Evolutionary conservation across 257 asterid species (phyloP).

Genomic region (Ophiorrhiza pumila): DNA sequence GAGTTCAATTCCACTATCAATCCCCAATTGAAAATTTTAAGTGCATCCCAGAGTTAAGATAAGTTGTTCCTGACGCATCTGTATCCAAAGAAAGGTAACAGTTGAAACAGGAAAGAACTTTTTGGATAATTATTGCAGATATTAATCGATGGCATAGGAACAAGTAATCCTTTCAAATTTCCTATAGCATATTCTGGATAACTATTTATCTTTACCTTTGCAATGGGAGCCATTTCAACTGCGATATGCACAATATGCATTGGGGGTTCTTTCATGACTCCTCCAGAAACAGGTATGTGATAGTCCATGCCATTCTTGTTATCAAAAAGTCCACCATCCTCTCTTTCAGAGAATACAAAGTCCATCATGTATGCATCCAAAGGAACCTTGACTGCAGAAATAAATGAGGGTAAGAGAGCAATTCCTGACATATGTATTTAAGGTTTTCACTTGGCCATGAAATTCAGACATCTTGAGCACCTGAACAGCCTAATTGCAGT

Average conservation of each 20-base stretch:
- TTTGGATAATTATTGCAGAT: neutral
- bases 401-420: constrained; percentile 19
- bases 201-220: constrained; percentile 59
- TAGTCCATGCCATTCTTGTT: constrained; percentile 89
- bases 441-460: neutral
- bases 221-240: constrained; percentile 99
- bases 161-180: neutral
- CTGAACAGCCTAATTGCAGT: neutral
- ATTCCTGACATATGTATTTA: neutral
- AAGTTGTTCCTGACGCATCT: neutral
- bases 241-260: constrained; percentile 93
- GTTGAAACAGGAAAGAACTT: neutral
- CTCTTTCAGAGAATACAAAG: constrained; percentile 92
- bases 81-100: neutral
- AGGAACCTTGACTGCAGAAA: constrained; percentile 78
- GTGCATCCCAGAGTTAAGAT: neutral
- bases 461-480: neutral
- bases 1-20: neutral
- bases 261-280: constrained; percentile 80
- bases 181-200: neutral
- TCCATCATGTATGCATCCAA: constrained; percentile 94
- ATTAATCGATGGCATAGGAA: neutral
- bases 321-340: constrained; percentile 87
- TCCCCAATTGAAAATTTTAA: neutral
- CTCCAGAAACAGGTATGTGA: constrained; percentile 87